Evolutionary conservation across 805 yeast species (phyloP), one percentile per base, ranked within the genome.

Genomic region (Sugiyamaella floridensis): DNA sequence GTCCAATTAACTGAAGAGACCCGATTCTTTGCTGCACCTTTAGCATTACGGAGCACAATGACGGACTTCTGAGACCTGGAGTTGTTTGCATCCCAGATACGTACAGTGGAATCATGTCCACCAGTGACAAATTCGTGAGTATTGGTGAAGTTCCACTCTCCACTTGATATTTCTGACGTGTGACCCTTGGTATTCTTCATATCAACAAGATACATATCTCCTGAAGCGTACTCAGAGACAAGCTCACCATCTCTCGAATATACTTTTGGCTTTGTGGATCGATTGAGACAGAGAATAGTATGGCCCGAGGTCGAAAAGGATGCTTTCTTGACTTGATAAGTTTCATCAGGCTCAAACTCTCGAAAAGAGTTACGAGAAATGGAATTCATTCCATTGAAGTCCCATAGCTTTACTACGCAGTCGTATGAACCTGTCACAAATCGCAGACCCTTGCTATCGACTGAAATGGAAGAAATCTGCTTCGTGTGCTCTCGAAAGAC

Each of bases 101-200:
- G 55, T 2, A 71, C 59, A 0, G 74, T 70, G 7, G 65, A 59
- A 52, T 70, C 73, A 8, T 47, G 47, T 1, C 66, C 54, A 1
- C 59, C 53, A 2, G 74, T 70, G 10, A 63, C 62, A 45, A 69
- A 68, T 12, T 40, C 46, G 12, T 49, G 34, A 6, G 32, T 40
- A 45, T 51, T 45, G 12, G 49, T 29, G 2, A 67, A 66, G 40
- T 60, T 55, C 71, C 72, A 68, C n/a, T 52, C 45, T 7, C 62
- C 69, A 26, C 56, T 34, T 8, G 64, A 60, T 7, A 71, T 51
- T 45, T 58, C 67, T 1, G 69, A 65, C 5, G 61, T 54, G 53
- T 70, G 73, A 16, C 73, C 73, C 40, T 59, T 61, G 8, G 73
- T 70, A 49, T 67, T 66, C 46, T 59, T 58, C 60, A 69, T 57